Conservation (phyloP, 768 basidiomycete species). For the Leucocoprinus leucothites region DNA sequence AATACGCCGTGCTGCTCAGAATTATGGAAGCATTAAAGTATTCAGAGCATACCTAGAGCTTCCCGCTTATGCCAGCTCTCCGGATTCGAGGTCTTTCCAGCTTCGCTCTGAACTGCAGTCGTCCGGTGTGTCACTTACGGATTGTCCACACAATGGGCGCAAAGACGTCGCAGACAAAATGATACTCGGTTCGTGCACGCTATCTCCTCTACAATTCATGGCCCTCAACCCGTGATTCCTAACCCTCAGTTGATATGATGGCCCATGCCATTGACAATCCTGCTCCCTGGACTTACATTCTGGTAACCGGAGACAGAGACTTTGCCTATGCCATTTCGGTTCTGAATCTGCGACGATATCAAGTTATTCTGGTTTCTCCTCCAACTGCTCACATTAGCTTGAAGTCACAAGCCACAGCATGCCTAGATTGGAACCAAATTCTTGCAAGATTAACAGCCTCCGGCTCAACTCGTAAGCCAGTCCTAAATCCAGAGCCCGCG, state of each 20-base stretch:
- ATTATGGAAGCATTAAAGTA: slow-evolving; percentile 25
- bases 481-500: not conserved
- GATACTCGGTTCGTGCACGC: slow-evolving; percentile 22
- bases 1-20: slow-evolving; percentile 23
- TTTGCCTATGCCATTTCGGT: slow-evolving; percentile 62
- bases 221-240: not conserved
- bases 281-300: slow-evolving; percentile 44
- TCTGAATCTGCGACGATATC: slow-evolving; percentile 50
- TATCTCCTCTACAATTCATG: not conserved
- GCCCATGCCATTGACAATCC: slow-evolving; percentile 62
- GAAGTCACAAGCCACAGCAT: slow-evolving; percentile 50
- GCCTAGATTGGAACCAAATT: slow-evolving; percentile 39
- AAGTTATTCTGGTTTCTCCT: slow-evolving; percentile 49
- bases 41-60: slow-evolving; percentile 31
- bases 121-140: slow-evolving; percentile 28
- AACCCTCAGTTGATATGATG: slow-evolving; percentile 58
- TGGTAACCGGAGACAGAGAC: slow-evolving; percentile 68
- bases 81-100: slow-evolving; percentile 10
- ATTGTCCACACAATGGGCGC: slow-evolving; percentile 27
- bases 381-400: slow-evolving; percentile 40
- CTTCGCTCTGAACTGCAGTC: slow-evolving; percentile 27
- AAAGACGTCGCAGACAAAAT: slow-evolving; percentile 27
- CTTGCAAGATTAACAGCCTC: not conserved
- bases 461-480: not conserved
- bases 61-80: slow-evolving; percentile 19